Conservation (phyloP, 768 basidiomycete species). For the Cyclocybe cylindracea region DNA sequence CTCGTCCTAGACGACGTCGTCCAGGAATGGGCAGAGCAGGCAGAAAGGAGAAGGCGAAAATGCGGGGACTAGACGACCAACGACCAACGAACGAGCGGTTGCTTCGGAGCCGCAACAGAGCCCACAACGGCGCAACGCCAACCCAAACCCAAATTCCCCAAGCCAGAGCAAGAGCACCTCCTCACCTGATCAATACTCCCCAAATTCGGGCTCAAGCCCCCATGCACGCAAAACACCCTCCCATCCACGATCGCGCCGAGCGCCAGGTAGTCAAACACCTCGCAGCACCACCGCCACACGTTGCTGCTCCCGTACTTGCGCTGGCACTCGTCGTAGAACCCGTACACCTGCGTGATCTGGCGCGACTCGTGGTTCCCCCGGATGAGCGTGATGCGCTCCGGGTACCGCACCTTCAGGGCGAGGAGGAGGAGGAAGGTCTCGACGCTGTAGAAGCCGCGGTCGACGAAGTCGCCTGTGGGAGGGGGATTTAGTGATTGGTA, state of each 20-base stretch:
- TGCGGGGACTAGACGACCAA: too few relatives aligned
- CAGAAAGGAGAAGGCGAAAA: background rate
- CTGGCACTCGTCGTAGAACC: constrained; percentile 96
- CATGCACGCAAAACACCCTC: constrained; percentile 96
- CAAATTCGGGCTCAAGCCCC: constrained; percentile 89
- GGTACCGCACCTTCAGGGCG: constrained; percentile 95
- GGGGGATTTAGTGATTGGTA: too few relatives aligned
- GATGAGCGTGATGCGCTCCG: constrained; percentile 95
- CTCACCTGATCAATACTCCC: constrained; percentile 86
- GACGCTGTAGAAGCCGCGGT: constrained; percentile 95
- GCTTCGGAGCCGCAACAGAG: too few relatives aligned
- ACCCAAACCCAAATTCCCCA: constrained; percentile 1
- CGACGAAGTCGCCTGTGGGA: constrained; percentile 89
- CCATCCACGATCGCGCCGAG: constrained; percentile 97
- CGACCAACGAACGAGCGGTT: too few relatives aligned
- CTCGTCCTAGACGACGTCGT: too few relatives aligned
- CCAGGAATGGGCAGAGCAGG: background rate
- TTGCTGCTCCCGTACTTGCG: constrained; percentile 92
- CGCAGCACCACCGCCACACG: constrained; percentile 98
- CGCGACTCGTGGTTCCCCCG: constrained; percentile 97
- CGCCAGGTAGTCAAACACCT: constrained; percentile 96
- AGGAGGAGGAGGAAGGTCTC: constrained; percentile 95
- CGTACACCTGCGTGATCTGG: constrained; percentile 96
- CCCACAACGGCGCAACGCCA: constrained; percentile 5
- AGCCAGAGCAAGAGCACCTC: background rate